Evolutionary conservation across 768 basidiomycete genomes (phyloP), one percentile per base, ranked within the genome.

Genomic region (Kwoniella mangroviensis): DNA sequence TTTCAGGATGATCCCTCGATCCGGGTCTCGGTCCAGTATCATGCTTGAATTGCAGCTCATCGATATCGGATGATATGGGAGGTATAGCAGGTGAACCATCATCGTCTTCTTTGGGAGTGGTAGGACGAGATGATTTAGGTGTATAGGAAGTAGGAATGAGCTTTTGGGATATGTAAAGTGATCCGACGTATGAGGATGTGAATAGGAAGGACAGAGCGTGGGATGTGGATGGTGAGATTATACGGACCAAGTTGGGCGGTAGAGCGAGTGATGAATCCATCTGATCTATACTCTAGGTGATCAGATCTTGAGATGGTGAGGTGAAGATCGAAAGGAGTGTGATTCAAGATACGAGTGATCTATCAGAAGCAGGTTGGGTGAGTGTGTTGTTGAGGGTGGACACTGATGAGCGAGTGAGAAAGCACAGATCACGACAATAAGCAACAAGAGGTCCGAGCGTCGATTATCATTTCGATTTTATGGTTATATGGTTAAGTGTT

Each of bases 131-230:
- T 41, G 63, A 54, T 19, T 10, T 54, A 4, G 52, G 53, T 41
- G 63, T 53, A 19, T 9, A 5, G 9, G 7, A 79, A 4, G 45
- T 75, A 57, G 56, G 12, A 9, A 58, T 17, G 72, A 87, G 85
- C 79, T 72, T 66, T 43, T 80, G 72, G 19, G 79, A 89, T 67
- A 92, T 75, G 83, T 96, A 96, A 49, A 96, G 85, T 6, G 91
- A 91, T 13, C 91, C 92, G 62, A 97, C 93, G 76, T 95, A 97
- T 63, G 86, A 86, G 22, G 84, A 69, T 2, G 88, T 88, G 76
- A 93, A 88, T 59, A 86, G 77, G 5, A 87, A 80, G 1, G 91
- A 88, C 19, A 90, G 82, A 1, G 85, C 56, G 73, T 91, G 89
- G 1, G 90, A 87, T 77, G 83, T 34, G 66, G 24, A 22, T 3